A percentile compares a stretch with the other conserved stretches of the same genome.
Conservation (phyloP, 139 green algal species). For the Axilococcus clingmanii region DNA sequence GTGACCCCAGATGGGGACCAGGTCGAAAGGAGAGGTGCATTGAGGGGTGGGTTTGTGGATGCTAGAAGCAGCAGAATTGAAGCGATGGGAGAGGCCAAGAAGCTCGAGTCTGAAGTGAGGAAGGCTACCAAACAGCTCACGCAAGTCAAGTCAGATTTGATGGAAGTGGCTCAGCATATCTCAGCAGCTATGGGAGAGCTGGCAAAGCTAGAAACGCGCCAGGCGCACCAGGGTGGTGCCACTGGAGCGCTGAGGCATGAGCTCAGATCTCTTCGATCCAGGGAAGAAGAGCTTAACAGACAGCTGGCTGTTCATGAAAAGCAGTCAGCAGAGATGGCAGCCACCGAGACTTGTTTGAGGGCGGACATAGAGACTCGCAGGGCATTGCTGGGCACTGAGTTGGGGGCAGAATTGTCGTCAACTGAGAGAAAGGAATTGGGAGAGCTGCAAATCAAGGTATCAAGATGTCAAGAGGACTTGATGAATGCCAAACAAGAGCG, state of each 20-base stretch:
- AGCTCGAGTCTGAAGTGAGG: conserved; percentile 12
- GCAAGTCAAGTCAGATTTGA: conserved; percentile 13
- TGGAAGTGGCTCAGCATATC: conserved; percentile 26
- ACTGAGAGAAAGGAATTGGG: conserved; percentile 55
- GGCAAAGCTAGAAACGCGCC: conserved; percentile 17
- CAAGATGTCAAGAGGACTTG: conserved; percentile 23
- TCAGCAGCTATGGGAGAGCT: conserved; percentile 28
- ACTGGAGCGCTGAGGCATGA: conserved; percentile 10
- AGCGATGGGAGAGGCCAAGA: conserved; percentile 24
- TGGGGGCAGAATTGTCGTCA: conserved; percentile 45
- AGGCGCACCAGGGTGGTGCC: conserved; percentile 14
- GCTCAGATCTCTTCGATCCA: conserved; percentile 16
- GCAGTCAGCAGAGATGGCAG: conserved; percentile 6
- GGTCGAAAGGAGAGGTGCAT: conserved; percentile 36
- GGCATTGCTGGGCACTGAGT: conserved; percentile 47
- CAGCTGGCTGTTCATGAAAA: background rate
- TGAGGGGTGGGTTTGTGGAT: conserved; percentile 76
- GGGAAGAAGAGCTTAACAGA: background rate
- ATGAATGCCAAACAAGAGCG: conserved; percentile 12
- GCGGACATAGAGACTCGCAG: conserved; percentile 26
- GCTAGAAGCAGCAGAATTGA: conserved; percentile 33
- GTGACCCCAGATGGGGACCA: conserved; percentile 85
- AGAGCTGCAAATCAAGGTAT: conserved; percentile 29
- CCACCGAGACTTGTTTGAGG: conserved; percentile 7
- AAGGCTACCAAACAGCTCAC: conserved; percentile 1